phyloP scores from a whole-genome alignment of 805 yeast species.

The Yarrowia deformans region DNA sequence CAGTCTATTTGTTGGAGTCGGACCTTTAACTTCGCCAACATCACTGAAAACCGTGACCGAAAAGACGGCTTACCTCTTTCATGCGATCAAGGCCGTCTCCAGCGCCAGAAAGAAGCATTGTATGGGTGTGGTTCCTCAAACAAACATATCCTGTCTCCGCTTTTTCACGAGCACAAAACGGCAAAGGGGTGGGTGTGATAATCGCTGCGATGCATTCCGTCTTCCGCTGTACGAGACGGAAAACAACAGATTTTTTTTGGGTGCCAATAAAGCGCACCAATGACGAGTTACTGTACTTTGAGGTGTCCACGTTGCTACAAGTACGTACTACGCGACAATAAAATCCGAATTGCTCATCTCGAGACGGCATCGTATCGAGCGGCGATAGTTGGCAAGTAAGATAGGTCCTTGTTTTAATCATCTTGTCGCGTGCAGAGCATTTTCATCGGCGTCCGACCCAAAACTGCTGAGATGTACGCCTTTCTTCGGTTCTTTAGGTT shows the following conservation, averaged over 20 bases:
- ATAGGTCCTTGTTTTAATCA: neutral
- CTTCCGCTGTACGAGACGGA: no score
- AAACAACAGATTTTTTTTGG: neutral
- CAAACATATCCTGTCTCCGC: neutral
- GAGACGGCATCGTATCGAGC: neutral
- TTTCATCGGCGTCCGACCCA: slow-evolving; percentile 3
- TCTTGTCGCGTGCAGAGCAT: slow-evolving; percentile 10
- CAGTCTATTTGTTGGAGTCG: neutral
- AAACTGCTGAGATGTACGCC: slow-evolving; percentile 12
- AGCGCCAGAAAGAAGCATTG: no score
- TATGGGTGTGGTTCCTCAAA: no score
- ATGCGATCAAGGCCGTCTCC: no score
- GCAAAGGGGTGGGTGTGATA: no score
- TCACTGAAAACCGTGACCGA: neutral
- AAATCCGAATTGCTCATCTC: neutral
- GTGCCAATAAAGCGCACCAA: slow-evolving; percentile 1
- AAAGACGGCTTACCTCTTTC: no score
- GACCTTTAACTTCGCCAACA: neutral
- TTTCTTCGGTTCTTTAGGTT: slow-evolving; percentile 7
- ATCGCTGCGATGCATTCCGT: no score
- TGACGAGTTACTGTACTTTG: neutral
- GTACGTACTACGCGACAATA: neutral
- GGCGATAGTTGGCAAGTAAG: neutral
- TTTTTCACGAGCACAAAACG: neutral
- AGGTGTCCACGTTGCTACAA: no score